Evolutionary conservation across 139 green algal genomes (phyloP).

Genomic region (Trebouxia sp.): DNA sequence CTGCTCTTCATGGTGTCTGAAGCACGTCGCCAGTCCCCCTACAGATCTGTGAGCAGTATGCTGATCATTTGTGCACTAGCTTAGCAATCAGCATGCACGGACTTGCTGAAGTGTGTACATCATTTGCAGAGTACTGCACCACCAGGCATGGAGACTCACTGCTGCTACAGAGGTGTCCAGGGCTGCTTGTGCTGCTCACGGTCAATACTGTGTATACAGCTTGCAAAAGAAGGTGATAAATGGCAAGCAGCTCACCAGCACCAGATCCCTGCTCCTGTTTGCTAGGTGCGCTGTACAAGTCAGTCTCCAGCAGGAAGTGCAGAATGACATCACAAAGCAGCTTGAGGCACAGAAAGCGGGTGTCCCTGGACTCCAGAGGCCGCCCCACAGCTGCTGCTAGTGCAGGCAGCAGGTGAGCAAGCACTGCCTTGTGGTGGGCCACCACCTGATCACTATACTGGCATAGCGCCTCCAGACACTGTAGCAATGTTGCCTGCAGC

Average conservation of each 20-base stretch:
- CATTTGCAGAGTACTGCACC: too few relatives aligned
- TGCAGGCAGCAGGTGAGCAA: constrained; percentile 68
- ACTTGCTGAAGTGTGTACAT: too few relatives aligned
- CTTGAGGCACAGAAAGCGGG: constrained; percentile 85
- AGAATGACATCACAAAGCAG: constrained; percentile 71
- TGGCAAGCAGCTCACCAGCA: background rate
- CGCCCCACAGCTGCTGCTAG: constrained; percentile 61
- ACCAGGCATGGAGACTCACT: too few relatives aligned
- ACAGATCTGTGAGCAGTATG: too few relatives aligned
- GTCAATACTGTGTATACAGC: too few relatives aligned
- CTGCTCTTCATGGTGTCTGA: too few relatives aligned
- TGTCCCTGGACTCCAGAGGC: constrained; percentile 58
- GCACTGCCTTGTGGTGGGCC: constrained; percentile 50
- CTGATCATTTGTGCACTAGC: too few relatives aligned
- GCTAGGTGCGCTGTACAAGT: constrained; percentile 42
- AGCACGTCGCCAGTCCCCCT: too few relatives aligned
- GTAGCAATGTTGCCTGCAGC: constrained; percentile 51
- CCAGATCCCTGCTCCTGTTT: background rate
- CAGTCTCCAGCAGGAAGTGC: constrained; percentile 50
- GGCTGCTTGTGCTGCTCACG: too few relatives aligned
- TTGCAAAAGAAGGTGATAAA: too few relatives aligned
- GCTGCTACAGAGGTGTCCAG: too few relatives aligned
- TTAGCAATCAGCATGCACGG: too few relatives aligned
- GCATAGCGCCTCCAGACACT: constrained; percentile 73
- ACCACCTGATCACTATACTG: constrained; percentile 67